Base-by-base conservation (phyloP, 495 filamentous ascomycete species). In the Tuber microsphaerosporum region DNA sequence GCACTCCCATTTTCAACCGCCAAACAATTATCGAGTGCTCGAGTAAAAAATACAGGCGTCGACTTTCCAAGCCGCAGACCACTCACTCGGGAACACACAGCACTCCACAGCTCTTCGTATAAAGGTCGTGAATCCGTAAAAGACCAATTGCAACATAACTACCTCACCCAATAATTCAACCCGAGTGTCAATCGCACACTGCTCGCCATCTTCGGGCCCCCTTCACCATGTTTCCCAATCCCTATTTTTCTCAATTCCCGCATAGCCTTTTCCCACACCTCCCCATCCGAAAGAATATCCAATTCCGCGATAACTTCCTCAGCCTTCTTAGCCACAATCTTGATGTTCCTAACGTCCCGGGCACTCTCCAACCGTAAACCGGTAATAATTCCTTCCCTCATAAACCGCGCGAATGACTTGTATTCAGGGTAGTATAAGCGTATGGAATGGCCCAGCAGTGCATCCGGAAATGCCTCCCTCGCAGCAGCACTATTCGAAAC, bases 351-450 rank as follows among this genome's bases (percentile, higher is more conserved):
- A 22, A 79, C 70, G 6, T 76, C 77, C 31, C 78, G 76, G 31
- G 73, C 69, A n/a, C 72, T 56, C 37, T 41, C 26, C 17, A 79
- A 37, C n/a, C 77, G 70, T 14, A 79, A 43, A 16, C 46, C 70
- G 26, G 20, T 17, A 37, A 79, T n/a, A 31, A 79, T 70, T 17
- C 77, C 77, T 26, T 79, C 76, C 34, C 75, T 71, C 26, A 79
- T 46, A 8, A 79, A 48, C 22, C 70, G 71, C 41, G 78, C 71
- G 73, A 79, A 79, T 1, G 56, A 39, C 31, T 46, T 73, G 20
- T 79, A 71, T 12, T 79, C 77, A 31, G 77, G 77, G 61, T 79
- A 79, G 56, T 79, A 79, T 22, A 79, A 51, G 1, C 77, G 77
- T 42, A 79, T 71, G 17, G 73, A 61, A 56, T 73, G 76, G 31